These are phyloP conservation scores for Fusarium albosuccineum DNA, from an alignment of 2,329 filamentous ascomycete genomes.

Conservation along the genomic window DNA sequence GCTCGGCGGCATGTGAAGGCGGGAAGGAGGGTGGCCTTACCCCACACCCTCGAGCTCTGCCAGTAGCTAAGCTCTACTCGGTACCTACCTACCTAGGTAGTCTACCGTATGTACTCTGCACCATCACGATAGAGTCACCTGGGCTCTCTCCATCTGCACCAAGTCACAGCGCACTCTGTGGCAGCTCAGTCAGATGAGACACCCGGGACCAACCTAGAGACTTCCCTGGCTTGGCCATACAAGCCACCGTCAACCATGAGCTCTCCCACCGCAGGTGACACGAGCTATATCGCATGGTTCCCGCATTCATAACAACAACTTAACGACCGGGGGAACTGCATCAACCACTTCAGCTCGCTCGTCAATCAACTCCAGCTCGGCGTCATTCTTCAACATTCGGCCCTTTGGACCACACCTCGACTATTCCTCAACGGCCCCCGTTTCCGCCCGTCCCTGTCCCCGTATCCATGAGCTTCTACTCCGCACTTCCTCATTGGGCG, in stretches of 20 bases:
- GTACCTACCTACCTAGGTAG: too few species aligned
- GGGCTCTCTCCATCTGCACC: background rate
- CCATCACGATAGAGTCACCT: constrained; percentile 4
- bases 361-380: constrained; percentile 33
- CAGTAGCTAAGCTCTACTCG: too few species aligned
- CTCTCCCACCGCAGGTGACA: constrained; percentile 15
- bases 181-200: constrained; percentile 6
- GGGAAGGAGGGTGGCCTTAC: constrained; percentile 5
- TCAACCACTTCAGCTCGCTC: constrained; percentile 3
- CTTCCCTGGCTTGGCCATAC: background rate
- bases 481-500: constrained; percentile 39
- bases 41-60: constrained; percentile 1
- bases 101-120: background rate
- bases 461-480: constrained; percentile 19
- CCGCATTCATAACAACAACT: constrained; percentile 21
- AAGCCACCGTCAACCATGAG: constrained; percentile 1
- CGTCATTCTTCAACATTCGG: constrained; percentile 41
- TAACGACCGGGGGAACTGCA: constrained; percentile 19
- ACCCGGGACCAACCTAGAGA: background rate
- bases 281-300: background rate
- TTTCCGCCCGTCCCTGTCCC: background rate
- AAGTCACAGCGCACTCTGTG: background rate
- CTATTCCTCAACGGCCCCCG: constrained; percentile 37
- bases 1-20: constrained; percentile 13
- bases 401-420: constrained; percentile 44